Conservation (phyloP, 345 rosid genomes). For the Theobroma cacao region DNA sequence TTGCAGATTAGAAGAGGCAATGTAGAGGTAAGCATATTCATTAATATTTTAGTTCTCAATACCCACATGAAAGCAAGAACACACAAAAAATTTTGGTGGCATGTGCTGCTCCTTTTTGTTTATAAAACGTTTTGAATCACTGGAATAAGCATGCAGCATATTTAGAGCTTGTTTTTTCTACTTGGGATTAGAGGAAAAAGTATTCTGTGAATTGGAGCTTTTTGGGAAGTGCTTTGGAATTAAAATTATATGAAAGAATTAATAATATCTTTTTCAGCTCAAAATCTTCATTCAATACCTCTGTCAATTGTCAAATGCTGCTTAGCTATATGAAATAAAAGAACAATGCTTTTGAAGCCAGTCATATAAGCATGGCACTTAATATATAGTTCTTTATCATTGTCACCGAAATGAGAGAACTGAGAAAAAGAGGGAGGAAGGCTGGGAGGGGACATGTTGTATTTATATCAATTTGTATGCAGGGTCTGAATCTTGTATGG, state of each 20-base stretch:
- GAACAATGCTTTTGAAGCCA: neutral
- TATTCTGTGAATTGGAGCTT: neutral
- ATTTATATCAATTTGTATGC: neutral
- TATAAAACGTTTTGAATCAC: neutral
- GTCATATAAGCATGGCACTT: neutral
- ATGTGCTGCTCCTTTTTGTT: neutral
- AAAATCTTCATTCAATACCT: neutral
- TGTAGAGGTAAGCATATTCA: slow-evolving; percentile 53
- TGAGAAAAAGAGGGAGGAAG: neutral
- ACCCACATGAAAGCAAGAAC: neutral
- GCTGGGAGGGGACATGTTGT: neutral
- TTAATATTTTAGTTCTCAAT: neutral
- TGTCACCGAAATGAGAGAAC: neutral
- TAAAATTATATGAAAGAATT: neutral
- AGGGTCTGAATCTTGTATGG: slow-evolving; percentile 3
- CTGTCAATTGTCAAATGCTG: neutral
- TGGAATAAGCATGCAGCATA: neutral
- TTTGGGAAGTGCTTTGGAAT: neutral
- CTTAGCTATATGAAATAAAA: neutral
- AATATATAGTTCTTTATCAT: neutral
- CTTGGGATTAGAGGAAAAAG: neutral
- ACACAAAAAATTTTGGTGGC: neutral
- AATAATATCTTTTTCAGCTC: neutral
- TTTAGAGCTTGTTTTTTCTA: neutral
- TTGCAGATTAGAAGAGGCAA: slow-evolving; percentile 79